Evolutionary conservation across 352 stramenopile species (phyloP).

Genomic region (Phytopythium cucurbitacearum): DNA sequence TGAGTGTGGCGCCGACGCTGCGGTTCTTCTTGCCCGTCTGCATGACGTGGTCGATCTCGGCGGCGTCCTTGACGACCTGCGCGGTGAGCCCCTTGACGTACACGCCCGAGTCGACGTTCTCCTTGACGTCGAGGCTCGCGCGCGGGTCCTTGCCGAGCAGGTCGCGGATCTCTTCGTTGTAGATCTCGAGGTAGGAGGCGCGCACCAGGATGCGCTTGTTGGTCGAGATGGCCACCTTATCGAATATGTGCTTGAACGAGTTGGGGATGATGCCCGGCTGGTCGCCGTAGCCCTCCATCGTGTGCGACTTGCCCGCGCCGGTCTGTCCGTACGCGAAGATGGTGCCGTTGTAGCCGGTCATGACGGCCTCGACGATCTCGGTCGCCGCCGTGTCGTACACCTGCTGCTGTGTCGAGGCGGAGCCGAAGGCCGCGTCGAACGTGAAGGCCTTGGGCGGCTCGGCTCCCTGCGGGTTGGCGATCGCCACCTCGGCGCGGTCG

Average conservation of each 20-base stretch:
- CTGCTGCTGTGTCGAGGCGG: constrained; percentile 91
- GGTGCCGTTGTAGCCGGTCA: constrained; percentile 92
- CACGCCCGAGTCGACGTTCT: constrained; percentile 89
- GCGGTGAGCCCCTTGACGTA: constrained; percentile 87
- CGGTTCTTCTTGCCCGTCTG: constrained; percentile 94
- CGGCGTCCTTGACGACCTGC: constrained; percentile 85
- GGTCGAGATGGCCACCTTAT: constrained; percentile 81
- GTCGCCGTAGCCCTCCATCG: constrained; percentile 82
- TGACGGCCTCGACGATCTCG: constrained; percentile 89
- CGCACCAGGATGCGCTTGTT: constrained; percentile 96
- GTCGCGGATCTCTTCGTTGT: constrained; percentile 97
- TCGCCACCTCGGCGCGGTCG: constrained; percentile 85
- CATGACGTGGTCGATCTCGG: constrained; percentile 91
- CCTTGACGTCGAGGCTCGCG: constrained; percentile 85
- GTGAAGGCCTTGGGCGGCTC: constrained; percentile 95
- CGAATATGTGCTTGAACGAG: constrained; percentile 90
- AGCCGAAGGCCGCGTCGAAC: constrained; percentile 95
- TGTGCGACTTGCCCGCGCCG: constrained; percentile 86
- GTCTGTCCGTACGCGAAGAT: constrained; percentile 91
- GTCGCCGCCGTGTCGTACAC: constrained; percentile 90
- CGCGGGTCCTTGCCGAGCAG: constrained; percentile 87
- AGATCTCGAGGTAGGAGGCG: constrained; percentile 96
- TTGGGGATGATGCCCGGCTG: constrained; percentile 88
- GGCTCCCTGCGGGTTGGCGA: constrained; percentile 78
- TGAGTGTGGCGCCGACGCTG: constrained; percentile 92